These are phyloP conservation scores for Mycena alexandri DNA, from an alignment of 768 basidiomycete genomes.

Conservation along the genomic window DNA sequence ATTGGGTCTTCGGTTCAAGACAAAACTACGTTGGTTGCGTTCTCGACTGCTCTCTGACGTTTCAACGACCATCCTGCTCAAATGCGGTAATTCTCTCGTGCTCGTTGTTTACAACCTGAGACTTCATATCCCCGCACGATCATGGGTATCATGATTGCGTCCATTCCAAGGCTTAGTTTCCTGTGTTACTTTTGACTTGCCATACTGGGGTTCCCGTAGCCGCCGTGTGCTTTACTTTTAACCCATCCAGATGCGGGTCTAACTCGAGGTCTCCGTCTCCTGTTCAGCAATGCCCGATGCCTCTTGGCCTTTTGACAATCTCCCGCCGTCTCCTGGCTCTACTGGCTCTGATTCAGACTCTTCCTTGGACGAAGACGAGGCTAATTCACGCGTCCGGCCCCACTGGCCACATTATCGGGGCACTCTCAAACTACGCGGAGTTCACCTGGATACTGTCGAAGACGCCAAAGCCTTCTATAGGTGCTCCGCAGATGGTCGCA, in stretches of 20 bases:
- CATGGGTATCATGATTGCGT: constrained; percentile 14
- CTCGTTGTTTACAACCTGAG: constrained; percentile 3
- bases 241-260: constrained; percentile 17
- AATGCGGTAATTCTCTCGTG: constrained; percentile 15
- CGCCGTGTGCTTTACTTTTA: constrained; percentile 18
- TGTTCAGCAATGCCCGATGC: constrained; percentile 11
- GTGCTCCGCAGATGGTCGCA: constrained; percentile 44
- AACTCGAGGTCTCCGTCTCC: constrained; percentile 5
- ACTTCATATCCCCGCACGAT: constrained; percentile 19
- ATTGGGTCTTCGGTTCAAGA: background rate
- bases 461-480: constrained; percentile 73
- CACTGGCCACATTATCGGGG: constrained; percentile 70
- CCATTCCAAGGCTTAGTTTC: constrained; percentile 18
- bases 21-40: constrained; percentile 11
- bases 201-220: constrained; percentile 22
- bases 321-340: constrained; percentile 40
- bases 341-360: constrained; percentile 50
- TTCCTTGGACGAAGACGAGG: constrained; percentile 67
- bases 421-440: constrained; percentile 64
- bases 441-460: constrained; percentile 75
- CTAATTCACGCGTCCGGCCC: constrained; percentile 71
- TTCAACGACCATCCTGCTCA: background rate
- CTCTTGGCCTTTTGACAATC: constrained; percentile 10
- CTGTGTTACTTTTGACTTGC: constrained; percentile 31
- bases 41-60: constrained; percentile 12